A percentile compares a stretch with the other conserved stretches of the same genome.
Conservation (phyloP, 495 filamentous ascomycete species). For the Tuber magnatum region DNA sequence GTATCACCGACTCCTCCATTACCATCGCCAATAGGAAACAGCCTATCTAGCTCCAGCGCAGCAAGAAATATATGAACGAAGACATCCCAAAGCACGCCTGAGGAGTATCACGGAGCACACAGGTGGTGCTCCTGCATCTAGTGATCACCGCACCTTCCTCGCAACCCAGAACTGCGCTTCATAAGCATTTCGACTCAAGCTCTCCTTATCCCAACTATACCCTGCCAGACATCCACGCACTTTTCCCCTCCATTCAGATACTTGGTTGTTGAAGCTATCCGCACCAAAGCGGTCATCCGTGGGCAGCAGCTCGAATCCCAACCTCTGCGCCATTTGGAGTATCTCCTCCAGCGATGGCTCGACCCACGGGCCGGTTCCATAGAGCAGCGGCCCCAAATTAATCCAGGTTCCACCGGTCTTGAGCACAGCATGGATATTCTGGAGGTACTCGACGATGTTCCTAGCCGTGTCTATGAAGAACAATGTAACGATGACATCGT, state of each 20-base stretch:
- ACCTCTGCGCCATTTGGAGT: conserved; percentile 59
- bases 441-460: conserved; percentile 80
- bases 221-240: conserved; percentile 54
- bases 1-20: neutral
- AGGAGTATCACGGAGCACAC: neutral
- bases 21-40: neutral
- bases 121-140: neutral
- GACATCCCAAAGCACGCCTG: neutral
- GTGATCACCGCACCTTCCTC: conserved; percentile 49
- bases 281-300: conserved; percentile 37
- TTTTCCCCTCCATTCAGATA: conserved; percentile 43
- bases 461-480: conserved; percentile 98
- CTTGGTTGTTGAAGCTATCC: conserved; percentile 43
- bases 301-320: conserved; percentile 68
- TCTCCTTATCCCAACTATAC: conserved; percentile 75
- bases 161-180: conserved; percentile 74
- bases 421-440: conserved; percentile 70
- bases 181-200: conserved; percentile 80
- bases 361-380: conserved; percentile 47
- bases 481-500: conserved; percentile 77
- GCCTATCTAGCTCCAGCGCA: neutral
- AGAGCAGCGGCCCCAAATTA: conserved; percentile 83
- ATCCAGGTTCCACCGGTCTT: conserved; percentile 73
- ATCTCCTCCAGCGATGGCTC: conserved; percentile 87
- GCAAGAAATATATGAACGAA: neutral